Base-by-base conservation (phyloP, 345 rosid species). In the Eucalyptus decipiens region DNA sequence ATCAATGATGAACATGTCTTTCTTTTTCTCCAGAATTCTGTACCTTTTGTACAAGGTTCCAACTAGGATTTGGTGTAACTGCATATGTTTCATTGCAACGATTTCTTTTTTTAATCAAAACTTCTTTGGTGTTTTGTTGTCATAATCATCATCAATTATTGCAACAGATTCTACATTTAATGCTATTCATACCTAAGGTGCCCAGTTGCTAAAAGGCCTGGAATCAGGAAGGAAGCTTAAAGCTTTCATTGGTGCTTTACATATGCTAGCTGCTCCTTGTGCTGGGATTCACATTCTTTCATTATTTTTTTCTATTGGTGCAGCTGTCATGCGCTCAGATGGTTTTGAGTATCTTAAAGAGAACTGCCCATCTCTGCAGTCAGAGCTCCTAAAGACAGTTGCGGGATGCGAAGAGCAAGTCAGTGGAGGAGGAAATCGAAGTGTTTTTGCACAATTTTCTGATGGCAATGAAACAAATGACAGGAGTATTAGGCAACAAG, bases 401-500 rank as follows among this genome's bases (percentile, higher is more conserved):
- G 97, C 96, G 14, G 98, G 99, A 76, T 94, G 95, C 2, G 96
- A 95, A 83, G 97, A 95, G 85, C 94, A 91, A 88, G 89, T 93
- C 92, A 95, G 97, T 88, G 94, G 94, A 34, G 95, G 94, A 45
- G 95, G 95, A 86, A 95, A 96, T 32, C 95, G 92, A 85, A 95
- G 97, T 24, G 98, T 95, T 11, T 96, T 97, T 97, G 98, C 94
- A 3, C 98, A 96, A 90, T 95, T 95, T 58, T 96, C 97, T 5
- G 97, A 95, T 56, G 97, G 97, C 32, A 95, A 94, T 7, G 98
- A 94, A 89, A 92, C 94, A 32, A 94, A 86, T 90, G 92, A 94
- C 91, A 88, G 95, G 89, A 93, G 95, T 89, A 95, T 95, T 13
- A 92, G 97, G 89, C 98, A 96, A 90, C 94, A 95, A 90, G 95